These are phyloP conservation scores for Talaromyces islandicus DNA, from an alignment of 2,329 filamentous ascomycete genomes.

Conservation along the genomic window DNA sequence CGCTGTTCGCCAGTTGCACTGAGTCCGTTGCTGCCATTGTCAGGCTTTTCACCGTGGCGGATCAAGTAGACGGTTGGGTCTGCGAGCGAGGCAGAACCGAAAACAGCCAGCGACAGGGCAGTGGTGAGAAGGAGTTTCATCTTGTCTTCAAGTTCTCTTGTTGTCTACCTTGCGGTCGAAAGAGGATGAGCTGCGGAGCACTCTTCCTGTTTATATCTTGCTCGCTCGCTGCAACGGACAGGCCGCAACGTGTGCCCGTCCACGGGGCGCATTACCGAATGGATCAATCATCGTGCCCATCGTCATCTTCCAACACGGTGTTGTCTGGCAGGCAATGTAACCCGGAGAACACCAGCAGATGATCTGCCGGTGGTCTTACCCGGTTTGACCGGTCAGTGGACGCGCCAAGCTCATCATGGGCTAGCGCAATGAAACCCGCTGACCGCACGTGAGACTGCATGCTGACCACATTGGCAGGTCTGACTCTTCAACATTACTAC, in stretches of 20 bases:
- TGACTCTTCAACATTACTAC: too few species aligned
- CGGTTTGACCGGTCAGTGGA: background rate
- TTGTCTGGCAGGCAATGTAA: background rate
- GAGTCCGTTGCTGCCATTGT: conserved; percentile 44
- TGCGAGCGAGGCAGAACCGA: conserved; percentile 10
- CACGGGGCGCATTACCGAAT: background rate
- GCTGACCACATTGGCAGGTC: background rate
- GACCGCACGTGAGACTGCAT: background rate
- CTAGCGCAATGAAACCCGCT: background rate
- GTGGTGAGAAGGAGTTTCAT: conserved; percentile 6
- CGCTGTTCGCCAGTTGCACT: conserved; percentile 48
- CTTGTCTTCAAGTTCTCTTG: background rate
- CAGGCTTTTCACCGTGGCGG: conserved; percentile 59
- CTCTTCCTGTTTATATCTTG: background rate
- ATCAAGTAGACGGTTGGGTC: conserved; percentile 56
- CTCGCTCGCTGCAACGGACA: background rate
- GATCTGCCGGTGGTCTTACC: background rate
- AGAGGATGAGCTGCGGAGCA: background rate
- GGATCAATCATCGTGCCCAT: background rate
- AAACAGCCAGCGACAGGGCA: background rate
- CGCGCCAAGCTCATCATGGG: rapidly evolving
- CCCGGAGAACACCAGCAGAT: background rate
- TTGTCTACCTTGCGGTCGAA: background rate
- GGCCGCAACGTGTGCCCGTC: background rate
- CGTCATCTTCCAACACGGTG: background rate